These are phyloP conservation scores for Chrysosporium keratinophilum DNA, from an alignment of 2,329 filamentous ascomycete species.

Conservation along the genomic window DNA sequence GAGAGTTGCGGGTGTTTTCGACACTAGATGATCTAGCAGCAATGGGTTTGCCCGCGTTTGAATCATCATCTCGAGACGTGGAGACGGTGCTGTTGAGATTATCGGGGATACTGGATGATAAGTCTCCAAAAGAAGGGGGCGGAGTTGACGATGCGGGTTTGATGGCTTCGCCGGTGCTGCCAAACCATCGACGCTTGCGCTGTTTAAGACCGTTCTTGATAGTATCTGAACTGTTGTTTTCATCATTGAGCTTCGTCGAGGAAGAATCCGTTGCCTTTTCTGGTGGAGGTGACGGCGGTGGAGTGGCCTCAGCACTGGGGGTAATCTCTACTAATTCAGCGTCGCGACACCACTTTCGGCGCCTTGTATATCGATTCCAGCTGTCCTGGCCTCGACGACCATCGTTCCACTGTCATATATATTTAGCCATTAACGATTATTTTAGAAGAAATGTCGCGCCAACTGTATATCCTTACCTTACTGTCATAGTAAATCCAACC, in stretches of 20 bases:
- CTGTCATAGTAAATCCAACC: conserved; percentile 99
- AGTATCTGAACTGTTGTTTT: conserved; percentile 16
- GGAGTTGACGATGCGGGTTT: conserved; percentile 8
- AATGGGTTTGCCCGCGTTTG: background rate
- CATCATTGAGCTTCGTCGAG: conserved; percentile 10
- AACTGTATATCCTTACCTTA: conserved; percentile 51
- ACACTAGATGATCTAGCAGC: conserved; percentile 1
- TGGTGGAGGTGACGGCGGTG: conserved; percentile 31
- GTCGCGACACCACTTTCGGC: conserved; percentile 92
- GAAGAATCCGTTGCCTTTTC: conserved; percentile 25
- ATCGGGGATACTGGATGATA: conserved; percentile 9
- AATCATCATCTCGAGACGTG: conserved; percentile 3
- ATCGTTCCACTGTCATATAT: conserved; percentile 64
- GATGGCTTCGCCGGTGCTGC: conserved; percentile 10
- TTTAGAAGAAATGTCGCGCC: background rate
- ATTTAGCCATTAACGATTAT: conserved; percentile 1
- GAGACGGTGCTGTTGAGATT: conserved; percentile 3
- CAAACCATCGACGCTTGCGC: conserved; percentile 32
- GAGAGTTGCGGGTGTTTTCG: conserved; percentile 5
- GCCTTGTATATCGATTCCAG: conserved; percentile 87
- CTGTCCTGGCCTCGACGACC: conserved; percentile 75
- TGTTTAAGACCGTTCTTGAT: conserved; percentile 25
- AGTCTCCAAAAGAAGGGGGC: background rate
- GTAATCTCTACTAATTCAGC: conserved; percentile 78
- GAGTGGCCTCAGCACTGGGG: conserved; percentile 9